These are phyloP conservation scores for Scleroderma bovista DNA, from an alignment of 768 basidiomycete species.

Conservation along the genomic window DNA sequence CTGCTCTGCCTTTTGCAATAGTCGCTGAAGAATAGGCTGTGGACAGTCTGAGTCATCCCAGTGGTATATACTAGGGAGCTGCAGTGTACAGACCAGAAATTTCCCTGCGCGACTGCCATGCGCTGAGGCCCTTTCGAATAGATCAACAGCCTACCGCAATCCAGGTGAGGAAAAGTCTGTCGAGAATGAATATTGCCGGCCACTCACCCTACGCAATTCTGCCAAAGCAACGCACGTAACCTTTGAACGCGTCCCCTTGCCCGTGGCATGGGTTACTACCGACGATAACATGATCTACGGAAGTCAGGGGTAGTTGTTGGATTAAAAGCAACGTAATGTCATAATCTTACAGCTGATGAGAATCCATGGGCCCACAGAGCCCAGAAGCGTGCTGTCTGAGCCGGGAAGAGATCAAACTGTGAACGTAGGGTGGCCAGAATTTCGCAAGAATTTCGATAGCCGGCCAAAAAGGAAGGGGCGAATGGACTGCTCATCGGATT, in stretches of 20 bases:
- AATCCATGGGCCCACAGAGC: slow-evolving; percentile 71
- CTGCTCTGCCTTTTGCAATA: slow-evolving; percentile 56
- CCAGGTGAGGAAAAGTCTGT: not conserved
- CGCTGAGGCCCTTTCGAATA: slow-evolving; percentile 58
- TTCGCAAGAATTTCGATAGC: slow-evolving; percentile 61
- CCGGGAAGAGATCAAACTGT: slow-evolving; percentile 48
- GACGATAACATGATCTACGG: slow-evolving; percentile 69
- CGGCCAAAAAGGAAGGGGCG: slow-evolving; percentile 62
- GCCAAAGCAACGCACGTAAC: slow-evolving; percentile 65
- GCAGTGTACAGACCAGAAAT: slow-evolving; percentile 48
- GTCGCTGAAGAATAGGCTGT: slow-evolving; percentile 61
- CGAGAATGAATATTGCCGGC: not conserved
- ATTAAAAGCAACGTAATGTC: not conserved
- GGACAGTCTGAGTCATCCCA: slow-evolving; percentile 6
- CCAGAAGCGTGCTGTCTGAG: slow-evolving; percentile 62
- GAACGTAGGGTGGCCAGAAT: slow-evolving; percentile 44
- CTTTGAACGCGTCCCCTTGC: slow-evolving; percentile 43
- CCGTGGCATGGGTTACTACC: slow-evolving; percentile 63
- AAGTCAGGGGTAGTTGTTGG: slow-evolving; percentile 3
- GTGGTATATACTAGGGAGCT: not conserved
- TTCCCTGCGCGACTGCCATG: slow-evolving; percentile 66
- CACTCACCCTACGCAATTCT: slow-evolving; percentile 43
- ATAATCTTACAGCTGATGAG: slow-evolving; percentile 49
- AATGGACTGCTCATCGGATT: slow-evolving; percentile 68
- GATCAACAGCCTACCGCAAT: slow-evolving; percentile 41